Conservation (phyloP, 2,329 filamentous ascomycete genomes). For the Ascochyta fabae region DNA sequence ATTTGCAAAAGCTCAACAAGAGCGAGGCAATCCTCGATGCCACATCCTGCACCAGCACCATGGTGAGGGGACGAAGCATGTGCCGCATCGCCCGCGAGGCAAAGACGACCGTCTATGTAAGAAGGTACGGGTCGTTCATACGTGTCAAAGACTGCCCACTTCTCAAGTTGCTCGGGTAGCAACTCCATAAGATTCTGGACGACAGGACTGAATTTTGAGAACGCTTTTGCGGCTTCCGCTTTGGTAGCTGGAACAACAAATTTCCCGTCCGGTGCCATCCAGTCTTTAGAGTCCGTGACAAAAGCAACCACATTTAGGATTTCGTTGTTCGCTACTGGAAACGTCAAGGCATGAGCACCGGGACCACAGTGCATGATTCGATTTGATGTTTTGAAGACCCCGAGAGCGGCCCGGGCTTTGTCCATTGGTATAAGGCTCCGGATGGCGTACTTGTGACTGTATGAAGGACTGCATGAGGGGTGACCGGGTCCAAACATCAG, state of each 20-base stretch:
- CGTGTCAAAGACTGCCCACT: constrained; percentile 29
- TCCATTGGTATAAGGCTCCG: constrained; percentile 38
- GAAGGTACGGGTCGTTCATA: constrained; percentile 14
- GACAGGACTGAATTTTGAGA: constrained; percentile 11
- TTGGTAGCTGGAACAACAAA: constrained; percentile 13
- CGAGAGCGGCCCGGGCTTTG: constrained; percentile 45
- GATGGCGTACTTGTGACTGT: constrained; percentile 26
- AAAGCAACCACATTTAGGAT: constrained; percentile 27
- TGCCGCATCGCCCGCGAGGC: constrained; percentile 28
- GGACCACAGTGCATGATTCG: constrained; percentile 28
- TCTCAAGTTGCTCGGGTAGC: constrained; percentile 13
- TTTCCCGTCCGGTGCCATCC: constrained; percentile 4
- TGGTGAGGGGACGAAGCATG: constrained; percentile 27
- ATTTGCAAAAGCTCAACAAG: background rate
- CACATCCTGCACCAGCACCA: constrained; percentile 26
- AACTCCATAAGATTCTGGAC: constrained; percentile 14
- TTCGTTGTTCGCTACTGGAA: constrained; percentile 20
- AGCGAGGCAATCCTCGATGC: constrained; percentile 43
- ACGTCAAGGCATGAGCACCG: constrained; percentile 18
- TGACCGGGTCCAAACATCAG: constrained; percentile 12
- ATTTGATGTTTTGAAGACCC: constrained; percentile 22
- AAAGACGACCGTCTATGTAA: constrained; percentile 19
- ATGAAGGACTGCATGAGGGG: constrained; percentile 17
- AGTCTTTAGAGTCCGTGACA: constrained; percentile 18
- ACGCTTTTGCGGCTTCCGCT: constrained; percentile 12